phyloP scores from a whole-genome alignment of 2,329 filamentous ascomycete species.

The Pyricularia pennisetigena region DNA sequence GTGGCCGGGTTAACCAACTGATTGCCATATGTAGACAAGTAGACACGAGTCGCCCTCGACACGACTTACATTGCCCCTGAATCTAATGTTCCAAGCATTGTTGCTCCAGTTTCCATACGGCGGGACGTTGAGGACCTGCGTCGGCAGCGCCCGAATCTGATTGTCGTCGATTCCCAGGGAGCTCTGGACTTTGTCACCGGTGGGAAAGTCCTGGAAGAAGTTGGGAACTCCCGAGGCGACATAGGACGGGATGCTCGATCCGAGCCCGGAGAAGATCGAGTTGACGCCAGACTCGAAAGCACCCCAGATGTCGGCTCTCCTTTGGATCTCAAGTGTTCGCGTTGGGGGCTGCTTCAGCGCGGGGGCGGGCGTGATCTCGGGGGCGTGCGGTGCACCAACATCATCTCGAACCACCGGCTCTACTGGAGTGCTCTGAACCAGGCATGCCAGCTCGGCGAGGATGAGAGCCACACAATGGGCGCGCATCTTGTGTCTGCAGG shows the following conservation, averaged over 20 bases:
- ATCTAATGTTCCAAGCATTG: conserved; percentile 65
- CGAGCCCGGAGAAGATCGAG: conserved; percentile 38
- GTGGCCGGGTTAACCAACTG: not conserved
- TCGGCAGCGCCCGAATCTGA: conserved; percentile 53
- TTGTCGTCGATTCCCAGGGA: conserved; percentile 48
- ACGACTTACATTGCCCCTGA: conserved; percentile 54
- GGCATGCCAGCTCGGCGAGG: not conserved
- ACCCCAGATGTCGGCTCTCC: conserved; percentile 23
- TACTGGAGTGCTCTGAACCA: not conserved
- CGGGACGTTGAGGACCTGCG: conserved; percentile 62
- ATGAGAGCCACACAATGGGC: not conserved
- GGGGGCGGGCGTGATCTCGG: conserved; percentile 17
- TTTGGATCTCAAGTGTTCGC: not conserved
- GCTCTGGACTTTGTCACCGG: conserved; percentile 48
- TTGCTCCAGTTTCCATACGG: conserved; percentile 69
- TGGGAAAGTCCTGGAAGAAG: conserved; percentile 59
- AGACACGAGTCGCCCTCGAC: not conserved
- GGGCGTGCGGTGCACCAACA: conserved; percentile 7
- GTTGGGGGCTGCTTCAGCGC: conserved; percentile 14
- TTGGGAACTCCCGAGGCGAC: conserved; percentile 55
- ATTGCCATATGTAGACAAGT: not conserved
- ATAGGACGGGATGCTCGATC: conserved; percentile 47
- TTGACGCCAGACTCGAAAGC: conserved; percentile 40
- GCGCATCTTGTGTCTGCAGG: not conserved
- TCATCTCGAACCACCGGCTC: not conserved